Conservation (phyloP, 2,329 filamentous ascomycete genomes). For the Graphilbum fragrans region DNA sequence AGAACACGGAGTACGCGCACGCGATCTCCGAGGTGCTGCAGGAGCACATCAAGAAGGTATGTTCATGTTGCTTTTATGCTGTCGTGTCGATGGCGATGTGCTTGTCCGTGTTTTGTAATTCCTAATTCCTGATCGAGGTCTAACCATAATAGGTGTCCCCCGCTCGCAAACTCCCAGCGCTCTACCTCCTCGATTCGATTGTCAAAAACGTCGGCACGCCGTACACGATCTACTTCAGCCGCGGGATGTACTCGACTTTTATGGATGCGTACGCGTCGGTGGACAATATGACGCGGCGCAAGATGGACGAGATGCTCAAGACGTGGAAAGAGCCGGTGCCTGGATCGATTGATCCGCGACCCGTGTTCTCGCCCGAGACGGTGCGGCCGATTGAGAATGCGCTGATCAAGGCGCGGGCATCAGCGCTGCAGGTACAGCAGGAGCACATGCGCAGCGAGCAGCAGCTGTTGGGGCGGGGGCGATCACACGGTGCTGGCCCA, state of each 20-base stretch:
- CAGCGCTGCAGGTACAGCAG: slow-evolving; percentile 47
- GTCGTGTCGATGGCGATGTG: too few relatives aligned
- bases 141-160: slow-evolving; percentile 62
- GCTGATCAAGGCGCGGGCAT: slow-evolving; percentile 65
- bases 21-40: slow-evolving; percentile 84
- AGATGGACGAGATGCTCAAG: slow-evolving; percentile 93
- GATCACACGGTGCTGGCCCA: slow-evolving; percentile 15
- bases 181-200: slow-evolving; percentile 96
- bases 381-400: slow-evolving; percentile 90
- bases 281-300: slow-evolving; percentile 67
- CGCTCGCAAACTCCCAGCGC: slow-evolving; percentile 80
- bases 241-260: slow-evolving; percentile 85
- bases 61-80: slow-evolving; percentile 20
- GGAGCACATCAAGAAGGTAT: slow-evolving; percentile 90
- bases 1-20: slow-evolving; percentile 91
- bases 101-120: too few relatives aligned
- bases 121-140: too few relatives aligned
- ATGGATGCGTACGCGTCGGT: slow-evolving; percentile 94
- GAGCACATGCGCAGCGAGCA: slow-evolving; percentile 42
- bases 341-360: slow-evolving; percentile 81
- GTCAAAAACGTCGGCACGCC: slow-evolving; percentile 98
- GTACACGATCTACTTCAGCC: slow-evolving; percentile 89
- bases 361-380: slow-evolving; percentile 79
- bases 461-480: slow-evolving; percentile 36
- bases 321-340: slow-evolving; percentile 98